A percentile compares a stretch with the other conserved stretches of the same genome.
Evolutionary conservation across 2,329 filamentous ascomycete species (phyloP).

Genomic region (Stenocarpella maydis): DNA sequence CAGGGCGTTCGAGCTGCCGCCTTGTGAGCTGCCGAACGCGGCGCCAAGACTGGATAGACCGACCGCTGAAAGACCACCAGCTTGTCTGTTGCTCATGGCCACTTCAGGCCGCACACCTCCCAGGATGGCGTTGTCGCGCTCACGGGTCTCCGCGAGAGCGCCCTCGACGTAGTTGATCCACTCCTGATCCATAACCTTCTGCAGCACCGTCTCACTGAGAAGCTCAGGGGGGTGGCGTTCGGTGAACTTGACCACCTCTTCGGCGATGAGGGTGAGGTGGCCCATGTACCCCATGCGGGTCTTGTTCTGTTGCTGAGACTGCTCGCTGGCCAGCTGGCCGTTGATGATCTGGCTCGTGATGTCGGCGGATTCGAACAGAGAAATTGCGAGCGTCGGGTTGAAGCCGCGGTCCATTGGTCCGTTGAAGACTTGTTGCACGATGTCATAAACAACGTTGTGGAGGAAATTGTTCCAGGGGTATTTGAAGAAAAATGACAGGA

Average conservation of each 20-base stretch:
- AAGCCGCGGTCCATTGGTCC: constrained; percentile 96
- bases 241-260: constrained; percentile 98
- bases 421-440: constrained; percentile 99
- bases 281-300: constrained; percentile 99
- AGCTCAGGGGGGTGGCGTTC: constrained; percentile 91
- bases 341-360: constrained; percentile 92
- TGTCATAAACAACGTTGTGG: constrained; percentile 98
- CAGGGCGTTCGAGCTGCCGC: constrained; percentile 65
- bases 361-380: constrained; percentile 89
- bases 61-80: constrained; percentile 57
- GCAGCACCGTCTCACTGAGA: constrained; percentile 82
- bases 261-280: constrained; percentile 93
- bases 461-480: constrained; percentile 99
- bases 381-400: constrained; percentile 88
- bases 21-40: constrained; percentile 42
- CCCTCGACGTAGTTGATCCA: constrained; percentile 97
- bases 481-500: constrained; percentile 95
- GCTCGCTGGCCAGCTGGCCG: constrained; percentile 86
- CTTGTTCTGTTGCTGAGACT: constrained; percentile 81
- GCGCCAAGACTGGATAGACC: constrained; percentile 57
- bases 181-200: constrained; percentile 86
- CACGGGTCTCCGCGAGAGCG: constrained; percentile 88
- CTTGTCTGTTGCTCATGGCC: constrained; percentile 79
- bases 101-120: constrained; percentile 94
- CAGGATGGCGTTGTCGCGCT: constrained; percentile 97